Conservation (phyloP, 768 basidiomycete genomes). For the Collybia nuda region DNA sequence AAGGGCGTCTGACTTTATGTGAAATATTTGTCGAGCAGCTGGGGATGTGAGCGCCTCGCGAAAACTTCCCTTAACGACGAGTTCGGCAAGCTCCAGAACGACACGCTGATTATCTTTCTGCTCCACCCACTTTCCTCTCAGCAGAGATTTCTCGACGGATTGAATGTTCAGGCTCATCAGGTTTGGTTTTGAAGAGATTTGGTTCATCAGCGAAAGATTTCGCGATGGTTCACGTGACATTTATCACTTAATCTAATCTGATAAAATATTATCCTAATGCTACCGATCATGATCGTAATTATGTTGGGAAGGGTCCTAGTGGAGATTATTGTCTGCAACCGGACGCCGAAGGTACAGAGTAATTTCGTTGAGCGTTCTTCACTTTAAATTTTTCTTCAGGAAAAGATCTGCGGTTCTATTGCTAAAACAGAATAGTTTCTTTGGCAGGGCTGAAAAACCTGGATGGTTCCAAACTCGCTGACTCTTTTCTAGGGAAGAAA, state of each 20-base stretch:
- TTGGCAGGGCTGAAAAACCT: no score
- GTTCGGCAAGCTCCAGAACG: constrained; percentile 43
- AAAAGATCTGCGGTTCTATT: no score
- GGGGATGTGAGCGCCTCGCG: constrained; percentile 47
- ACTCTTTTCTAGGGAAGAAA: no score
- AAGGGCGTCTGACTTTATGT: constrained; percentile 23
- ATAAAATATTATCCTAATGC: background rate
- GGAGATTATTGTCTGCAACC: no score
- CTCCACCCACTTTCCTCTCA: constrained; percentile 47
- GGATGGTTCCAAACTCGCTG: no score
- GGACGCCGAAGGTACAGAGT: no score
- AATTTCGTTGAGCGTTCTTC: no score
- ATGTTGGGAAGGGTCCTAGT: no score
- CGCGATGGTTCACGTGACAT: constrained; percentile 4
- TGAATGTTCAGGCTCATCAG: constrained; percentile 21
- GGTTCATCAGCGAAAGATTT: constrained; percentile 1
- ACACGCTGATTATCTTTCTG: constrained; percentile 17
- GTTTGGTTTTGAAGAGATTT: constrained; percentile 3
- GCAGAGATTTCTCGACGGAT: constrained; percentile 53
- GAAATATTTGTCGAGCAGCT: constrained; percentile 40
- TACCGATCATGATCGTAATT: no score
- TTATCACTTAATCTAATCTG: constrained; percentile 3
- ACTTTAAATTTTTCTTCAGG: no score
- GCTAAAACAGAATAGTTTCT: no score
- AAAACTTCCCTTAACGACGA: constrained; percentile 62